These are phyloP conservation scores for Populus hybrid DNA, from an alignment of 441 rosid species.

Conservation along the genomic window DNA sequence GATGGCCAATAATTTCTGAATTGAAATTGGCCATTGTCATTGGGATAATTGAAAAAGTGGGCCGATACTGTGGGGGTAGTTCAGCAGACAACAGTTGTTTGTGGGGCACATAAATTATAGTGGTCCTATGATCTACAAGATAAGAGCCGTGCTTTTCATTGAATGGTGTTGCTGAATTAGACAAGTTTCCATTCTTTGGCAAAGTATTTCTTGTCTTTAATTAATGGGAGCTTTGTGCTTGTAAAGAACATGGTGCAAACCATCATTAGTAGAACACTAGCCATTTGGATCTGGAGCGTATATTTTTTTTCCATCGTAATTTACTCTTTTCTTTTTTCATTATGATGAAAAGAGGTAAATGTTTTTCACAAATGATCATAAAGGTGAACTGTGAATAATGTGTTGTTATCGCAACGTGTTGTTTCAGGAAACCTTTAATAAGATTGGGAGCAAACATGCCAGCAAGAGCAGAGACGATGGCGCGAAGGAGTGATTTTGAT, in stretches of 20 bases:
- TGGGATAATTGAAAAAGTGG: slow-evolving; percentile 25
- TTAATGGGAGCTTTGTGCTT: not conserved
- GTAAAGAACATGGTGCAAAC: not conserved
- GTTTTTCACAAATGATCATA: not conserved
- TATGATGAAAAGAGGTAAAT: not conserved
- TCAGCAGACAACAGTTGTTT: slow-evolving; percentile 20
- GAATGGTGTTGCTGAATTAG: not conserved
- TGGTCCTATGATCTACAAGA: slow-evolving; percentile 21
- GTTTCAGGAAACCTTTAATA: slow-evolving; percentile 78
- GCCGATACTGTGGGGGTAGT: slow-evolving; percentile 21
- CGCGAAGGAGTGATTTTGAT: slow-evolving; percentile 82
- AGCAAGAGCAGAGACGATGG: slow-evolving; percentile 81
- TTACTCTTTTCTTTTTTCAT: too few relatives aligned
- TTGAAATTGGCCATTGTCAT: slow-evolving; percentile 19
- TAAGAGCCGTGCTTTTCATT: slow-evolving; percentile 9
- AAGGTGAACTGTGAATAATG: not conserved
- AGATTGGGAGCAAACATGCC: slow-evolving; percentile 97
- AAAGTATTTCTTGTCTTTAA: not conserved
- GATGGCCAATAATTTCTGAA: slow-evolving; percentile 5
- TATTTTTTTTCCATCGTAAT: not conserved
- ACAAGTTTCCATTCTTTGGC: not conserved
- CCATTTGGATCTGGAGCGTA: not conserved
- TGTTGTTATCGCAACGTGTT: slow-evolving; percentile 1
- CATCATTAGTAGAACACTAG: not conserved
- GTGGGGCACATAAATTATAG: slow-evolving; percentile 25